A percentile compares a stretch with the other conserved stretches of the same genome.
These are phyloP conservation scores for Zygosaccharomyces gambellarensis DNA, from an alignment of 805 yeast genomes.

Conservation along the genomic window DNA sequence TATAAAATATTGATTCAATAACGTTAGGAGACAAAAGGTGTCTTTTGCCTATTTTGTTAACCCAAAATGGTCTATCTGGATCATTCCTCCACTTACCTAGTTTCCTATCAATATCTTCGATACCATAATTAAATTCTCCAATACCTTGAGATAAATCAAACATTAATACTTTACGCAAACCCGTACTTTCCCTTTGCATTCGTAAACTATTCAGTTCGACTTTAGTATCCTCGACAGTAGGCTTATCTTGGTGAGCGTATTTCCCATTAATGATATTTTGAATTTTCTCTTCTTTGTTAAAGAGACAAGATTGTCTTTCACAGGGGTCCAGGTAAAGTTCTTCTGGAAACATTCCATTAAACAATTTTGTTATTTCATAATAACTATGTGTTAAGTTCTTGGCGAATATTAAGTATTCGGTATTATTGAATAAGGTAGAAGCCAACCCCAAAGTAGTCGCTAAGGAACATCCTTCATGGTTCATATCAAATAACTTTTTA, in stretches of 20 bases:
- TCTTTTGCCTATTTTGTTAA: constrained; percentile 34
- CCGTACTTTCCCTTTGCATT: not conserved
- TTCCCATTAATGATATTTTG: constrained; percentile 20
- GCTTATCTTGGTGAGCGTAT: constrained; percentile 11
- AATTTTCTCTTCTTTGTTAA: constrained; percentile 19
- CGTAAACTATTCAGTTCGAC: constrained; percentile 5
- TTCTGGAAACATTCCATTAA: constrained; percentile 35
- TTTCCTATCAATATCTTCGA: constrained; percentile 11
- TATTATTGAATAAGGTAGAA: constrained; percentile 35
- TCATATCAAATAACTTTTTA: constrained; percentile 37
- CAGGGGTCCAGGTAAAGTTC: constrained; percentile 25
- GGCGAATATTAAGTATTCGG: constrained; percentile 30
- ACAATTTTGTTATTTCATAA: constrained; percentile 38
- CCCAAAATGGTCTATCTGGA: constrained; percentile 33
- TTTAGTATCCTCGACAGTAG: constrained; percentile 4
- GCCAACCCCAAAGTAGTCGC: constrained; percentile 53
- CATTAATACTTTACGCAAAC: constrained; percentile 6
- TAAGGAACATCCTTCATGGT: constrained; percentile 47
- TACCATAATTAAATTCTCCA: constrained; percentile 2
- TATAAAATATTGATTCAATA: constrained; percentile 53
- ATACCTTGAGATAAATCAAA: constrained; percentile 9
- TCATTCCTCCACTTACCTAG: constrained; percentile 21
- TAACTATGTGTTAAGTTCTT: constrained; percentile 46
- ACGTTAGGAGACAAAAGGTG: constrained; percentile 57
- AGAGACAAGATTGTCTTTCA: constrained; percentile 13